Evolutionary conservation across 768 basidiomycete species (phyloP).

Genomic region (Tubosaeta brunneosetosa): DNA sequence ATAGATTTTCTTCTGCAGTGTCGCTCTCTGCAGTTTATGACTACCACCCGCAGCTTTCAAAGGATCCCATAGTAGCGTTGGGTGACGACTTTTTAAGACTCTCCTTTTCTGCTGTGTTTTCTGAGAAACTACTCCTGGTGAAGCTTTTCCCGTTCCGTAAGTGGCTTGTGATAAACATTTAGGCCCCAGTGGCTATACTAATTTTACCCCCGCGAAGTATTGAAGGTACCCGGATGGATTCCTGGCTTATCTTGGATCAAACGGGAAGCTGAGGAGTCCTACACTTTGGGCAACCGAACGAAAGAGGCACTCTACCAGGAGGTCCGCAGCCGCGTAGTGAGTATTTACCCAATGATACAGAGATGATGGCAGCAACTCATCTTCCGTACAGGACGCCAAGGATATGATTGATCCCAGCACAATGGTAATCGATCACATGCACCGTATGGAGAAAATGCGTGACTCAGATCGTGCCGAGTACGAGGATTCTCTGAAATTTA

Average conservation of each 20-base stretch:
- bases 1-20: not conserved
- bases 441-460: not conserved
- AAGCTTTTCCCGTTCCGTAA: conserved; percentile 9
- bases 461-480: not conserved
- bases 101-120: not conserved
- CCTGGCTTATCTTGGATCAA: not conserved
- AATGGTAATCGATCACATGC: not conserved
- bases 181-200: not conserved
- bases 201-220: not conserved
- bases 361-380: not conserved
- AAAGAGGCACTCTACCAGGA: not conserved
- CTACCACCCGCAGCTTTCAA: not conserved
- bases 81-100: not conserved
- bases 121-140: not conserved
- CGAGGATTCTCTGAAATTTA: not conserved
- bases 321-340: not conserved
- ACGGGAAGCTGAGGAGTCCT: not conserved
- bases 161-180: not conserved
- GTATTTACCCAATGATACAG: not conserved
- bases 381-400: not conserved
- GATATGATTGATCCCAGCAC: not conserved
- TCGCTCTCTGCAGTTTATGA: not conserved
- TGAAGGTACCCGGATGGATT: not conserved
- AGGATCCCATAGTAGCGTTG: not conserved
- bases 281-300: not conserved